Evolutionary conservation across 352 stramenopile genomes (phyloP), one percentile per base, ranked within the genome.

Genomic region (Phytophthora aleatoria): DNA sequence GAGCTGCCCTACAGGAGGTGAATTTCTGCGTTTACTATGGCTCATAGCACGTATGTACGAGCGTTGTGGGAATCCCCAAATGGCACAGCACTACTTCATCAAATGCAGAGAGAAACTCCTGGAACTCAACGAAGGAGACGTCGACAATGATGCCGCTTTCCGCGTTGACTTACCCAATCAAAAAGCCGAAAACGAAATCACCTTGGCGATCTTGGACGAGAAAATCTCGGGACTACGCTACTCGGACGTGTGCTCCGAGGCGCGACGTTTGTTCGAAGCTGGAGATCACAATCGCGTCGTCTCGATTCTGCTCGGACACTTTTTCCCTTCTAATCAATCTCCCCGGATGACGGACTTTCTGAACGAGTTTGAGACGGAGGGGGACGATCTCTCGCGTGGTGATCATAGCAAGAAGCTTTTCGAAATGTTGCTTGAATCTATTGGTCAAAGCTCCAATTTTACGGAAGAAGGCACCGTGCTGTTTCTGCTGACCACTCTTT

Each of bases 231-330:
- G 74, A 12, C 47, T 91, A 15, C 75, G 80, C 26, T 89, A 76
- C 62, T 80, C 81, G 3, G 78, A 90, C 28, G 74, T 89, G 12
- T 84, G 74, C 55, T 72, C 69, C 5, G 79, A 90, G 62, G 79
- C 79, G 26, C 68, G 66, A 49, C 63, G 75, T n/a, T 69, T 73
- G 30, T 74, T 77, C 47, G 67, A 74, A 8, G 50, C 57, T 35
- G 71, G 50, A 30, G 51, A 73, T 15, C 73, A 87, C 31, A 71
- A 88, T 43, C 55, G 71, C 20, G 78, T 82, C 6, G 55, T 85
- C 9, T 69, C 62, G 0, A 42, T 74, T 49, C 42, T 90, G 20
- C 50, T 88, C 2, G 65, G 36, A 1, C 73, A 90, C 48, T 90
- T 89, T 33, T 90, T 90, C 33, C 78, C 83, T 12, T 55, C 56